Evolutionary conservation across 129 eudicot species (phyloP).

Genomic region (Ambrosia trifida): DNA sequence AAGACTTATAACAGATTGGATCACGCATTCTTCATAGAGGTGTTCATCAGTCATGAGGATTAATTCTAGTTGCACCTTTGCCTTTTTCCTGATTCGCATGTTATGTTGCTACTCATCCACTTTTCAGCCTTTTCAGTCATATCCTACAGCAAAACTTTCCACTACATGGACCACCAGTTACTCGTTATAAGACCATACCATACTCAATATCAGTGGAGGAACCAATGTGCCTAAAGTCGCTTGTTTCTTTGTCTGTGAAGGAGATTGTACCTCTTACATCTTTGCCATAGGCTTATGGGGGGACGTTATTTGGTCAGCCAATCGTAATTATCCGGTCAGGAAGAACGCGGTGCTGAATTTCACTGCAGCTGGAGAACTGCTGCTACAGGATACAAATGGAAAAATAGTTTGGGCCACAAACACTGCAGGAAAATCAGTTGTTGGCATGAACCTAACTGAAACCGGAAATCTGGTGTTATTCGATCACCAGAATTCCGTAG

Average conservation of each 20-base stretch:
- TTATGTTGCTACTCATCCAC: slow-evolving; percentile 10
- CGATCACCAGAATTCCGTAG: neutral
- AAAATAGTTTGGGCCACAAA: slow-evolving; percentile 35
- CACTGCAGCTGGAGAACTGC: slow-evolving; percentile 25
- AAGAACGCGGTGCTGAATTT: slow-evolving; percentile 12
- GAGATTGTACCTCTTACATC: neutral
- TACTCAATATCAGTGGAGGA: neutral
- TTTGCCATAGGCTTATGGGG: slow-evolving; percentile 2
- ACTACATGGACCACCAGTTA: slow-evolving; percentile 3
- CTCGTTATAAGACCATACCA: no score
- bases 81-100: no score
- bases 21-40: no score
- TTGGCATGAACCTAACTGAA: slow-evolving; percentile 28
- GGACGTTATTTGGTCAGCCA: slow-evolving; percentile 41
- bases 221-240: neutral
- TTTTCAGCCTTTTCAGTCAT: neutral
- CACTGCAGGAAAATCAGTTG: slow-evolving; percentile 27
- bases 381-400: slow-evolving; percentile 25
- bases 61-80: no score
- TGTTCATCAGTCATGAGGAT: no score
- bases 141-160: neutral
- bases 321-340: slow-evolving; percentile 23
- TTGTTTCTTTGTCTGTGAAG: slow-evolving; percentile 17
- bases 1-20: no score
- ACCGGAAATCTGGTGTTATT: slow-evolving; percentile 29